These are phyloP conservation scores for Clonostachys rosea DNA, from an alignment of 2,329 filamentous ascomycete genomes.

Conservation along the genomic window DNA sequence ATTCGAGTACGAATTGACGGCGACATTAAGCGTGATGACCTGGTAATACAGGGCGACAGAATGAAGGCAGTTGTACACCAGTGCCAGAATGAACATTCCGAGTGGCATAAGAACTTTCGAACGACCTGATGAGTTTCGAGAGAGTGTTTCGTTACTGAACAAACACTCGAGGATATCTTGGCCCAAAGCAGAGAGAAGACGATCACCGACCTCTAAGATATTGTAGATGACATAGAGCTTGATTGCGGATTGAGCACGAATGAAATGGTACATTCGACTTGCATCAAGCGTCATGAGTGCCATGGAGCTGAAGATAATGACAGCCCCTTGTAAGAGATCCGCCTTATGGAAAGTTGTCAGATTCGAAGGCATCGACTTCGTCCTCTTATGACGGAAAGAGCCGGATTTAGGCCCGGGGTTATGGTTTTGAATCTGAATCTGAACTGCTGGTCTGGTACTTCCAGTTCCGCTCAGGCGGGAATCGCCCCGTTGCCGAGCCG, in stretches of 20 bases:
- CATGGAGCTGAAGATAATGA: constrained; percentile 82
- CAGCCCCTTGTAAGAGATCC: constrained; percentile 83
- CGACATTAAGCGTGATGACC: constrained; percentile 95
- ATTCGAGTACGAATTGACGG: constrained; percentile 98
- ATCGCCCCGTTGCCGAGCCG: constrained; percentile 1
- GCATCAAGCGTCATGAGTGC: constrained; percentile 90
- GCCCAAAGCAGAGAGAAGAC: constrained; percentile 82
- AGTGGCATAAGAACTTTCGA: constrained; percentile 87
- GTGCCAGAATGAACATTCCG: constrained; percentile 83
- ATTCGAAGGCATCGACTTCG: constrained; percentile 79
- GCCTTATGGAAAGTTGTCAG: constrained; percentile 89
- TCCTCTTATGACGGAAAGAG: constrained; percentile 61
- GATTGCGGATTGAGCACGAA: constrained; percentile 92
- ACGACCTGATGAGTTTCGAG: constrained; percentile 79
- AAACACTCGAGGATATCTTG: constrained; percentile 96
- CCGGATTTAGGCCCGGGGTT: constrained; percentile 20
- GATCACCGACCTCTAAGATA: constrained; percentile 87
- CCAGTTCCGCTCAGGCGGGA: constrained; percentile 1
- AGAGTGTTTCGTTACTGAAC: constrained; percentile 88
- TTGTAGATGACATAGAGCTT: constrained; percentile 99
- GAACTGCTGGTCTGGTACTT: not conserved
- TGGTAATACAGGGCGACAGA: constrained; percentile 91
- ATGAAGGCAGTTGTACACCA: constrained; percentile 85
- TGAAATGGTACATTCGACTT: constrained; percentile 96
- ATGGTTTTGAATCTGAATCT: constrained; percentile 3